These are phyloP conservation scores for Apiospora arundinis DNA, from an alignment of 2,329 filamentous ascomycete species.

Conservation along the genomic window DNA sequence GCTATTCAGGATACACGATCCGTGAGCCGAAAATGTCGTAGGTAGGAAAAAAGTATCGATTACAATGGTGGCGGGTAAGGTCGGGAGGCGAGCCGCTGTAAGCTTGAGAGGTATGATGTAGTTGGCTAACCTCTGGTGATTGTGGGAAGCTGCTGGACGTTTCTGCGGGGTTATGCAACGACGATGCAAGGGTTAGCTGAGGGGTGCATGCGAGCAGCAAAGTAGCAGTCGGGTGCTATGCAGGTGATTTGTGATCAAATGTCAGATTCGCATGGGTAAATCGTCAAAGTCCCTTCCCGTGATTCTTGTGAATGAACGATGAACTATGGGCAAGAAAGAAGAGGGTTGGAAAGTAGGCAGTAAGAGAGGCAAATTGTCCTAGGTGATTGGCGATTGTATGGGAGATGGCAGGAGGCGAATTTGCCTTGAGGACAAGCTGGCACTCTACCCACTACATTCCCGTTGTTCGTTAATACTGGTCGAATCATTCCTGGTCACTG, in stretches of 20 bases:
- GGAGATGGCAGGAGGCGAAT: background rate
- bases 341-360: background rate
- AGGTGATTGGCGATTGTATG: background rate
- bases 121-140: background rate
- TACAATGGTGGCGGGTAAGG: conserved; percentile 9
- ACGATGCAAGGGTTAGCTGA: background rate
- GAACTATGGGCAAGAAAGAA: background rate
- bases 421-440: conserved; percentile 8
- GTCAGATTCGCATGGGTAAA: background rate
- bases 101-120: background rate
- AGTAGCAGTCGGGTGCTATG: background rate
- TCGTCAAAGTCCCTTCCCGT: no score
- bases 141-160: background rate
- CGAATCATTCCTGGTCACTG: background rate
- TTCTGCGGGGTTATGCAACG: background rate
- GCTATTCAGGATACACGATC: background rate
- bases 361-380: background rate
- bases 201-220: background rate
- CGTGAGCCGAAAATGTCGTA: background rate
- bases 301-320: background rate
- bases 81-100: background rate
- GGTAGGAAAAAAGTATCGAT: background rate
- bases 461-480: background rate
- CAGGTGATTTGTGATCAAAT: background rate
- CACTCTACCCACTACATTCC: background rate